Evolutionary conservation across 192 early-diverging fungal genomes (phyloP).

Genomic region (Backusella luteola): DNA sequence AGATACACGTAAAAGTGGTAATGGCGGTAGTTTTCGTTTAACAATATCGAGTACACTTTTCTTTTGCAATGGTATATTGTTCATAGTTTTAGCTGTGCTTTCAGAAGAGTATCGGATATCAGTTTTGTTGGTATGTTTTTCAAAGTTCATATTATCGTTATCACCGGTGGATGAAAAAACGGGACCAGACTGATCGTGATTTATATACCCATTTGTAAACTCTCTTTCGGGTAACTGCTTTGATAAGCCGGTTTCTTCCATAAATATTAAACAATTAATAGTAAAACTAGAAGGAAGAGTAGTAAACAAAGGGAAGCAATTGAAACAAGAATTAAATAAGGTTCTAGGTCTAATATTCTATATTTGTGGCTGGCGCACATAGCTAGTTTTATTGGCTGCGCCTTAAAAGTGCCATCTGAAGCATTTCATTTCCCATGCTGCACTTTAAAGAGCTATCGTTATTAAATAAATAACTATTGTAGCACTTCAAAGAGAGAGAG

Average conservation of each 20-base stretch:
- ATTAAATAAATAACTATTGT: background rate
- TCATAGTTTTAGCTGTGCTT: background rate
- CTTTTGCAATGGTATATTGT: background rate
- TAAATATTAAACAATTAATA: background rate
- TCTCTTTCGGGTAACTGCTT: background rate
- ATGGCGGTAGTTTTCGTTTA: background rate
- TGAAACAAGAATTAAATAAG: background rate
- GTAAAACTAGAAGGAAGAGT: background rate
- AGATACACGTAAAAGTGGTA: constrained; percentile 1
- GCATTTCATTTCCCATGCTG: background rate
- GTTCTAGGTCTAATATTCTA: background rate
- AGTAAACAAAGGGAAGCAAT: background rate
- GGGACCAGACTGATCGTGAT: background rate
- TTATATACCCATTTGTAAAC: background rate
- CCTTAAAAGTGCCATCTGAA: background rate
- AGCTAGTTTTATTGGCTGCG: background rate
- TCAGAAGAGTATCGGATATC: background rate
- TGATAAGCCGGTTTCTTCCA: background rate
- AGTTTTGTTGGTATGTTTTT: background rate
- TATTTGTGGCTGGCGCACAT: background rate
- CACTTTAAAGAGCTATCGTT: background rate
- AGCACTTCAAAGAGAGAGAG: background rate
- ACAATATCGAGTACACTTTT: background rate
- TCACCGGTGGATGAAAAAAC: background rate
- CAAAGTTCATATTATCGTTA: background rate